Base-by-base conservation (phyloP, 768 basidiomycete species). In the Mycena galopus region DNA sequence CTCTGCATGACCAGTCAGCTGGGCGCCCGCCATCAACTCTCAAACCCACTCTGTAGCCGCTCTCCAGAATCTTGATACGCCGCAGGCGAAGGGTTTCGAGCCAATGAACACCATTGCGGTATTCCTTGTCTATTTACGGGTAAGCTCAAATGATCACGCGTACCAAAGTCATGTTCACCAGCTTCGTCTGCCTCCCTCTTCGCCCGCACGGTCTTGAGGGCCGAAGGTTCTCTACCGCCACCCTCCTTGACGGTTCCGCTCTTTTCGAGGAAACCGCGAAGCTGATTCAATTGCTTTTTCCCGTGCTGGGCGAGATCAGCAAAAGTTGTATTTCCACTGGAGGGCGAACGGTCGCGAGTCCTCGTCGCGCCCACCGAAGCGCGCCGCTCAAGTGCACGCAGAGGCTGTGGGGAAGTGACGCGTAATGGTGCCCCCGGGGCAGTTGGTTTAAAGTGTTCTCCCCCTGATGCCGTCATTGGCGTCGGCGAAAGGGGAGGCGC, bases 171-270 rank as follows among this genome's bases (percentile, higher is more conserved):
- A 17, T 27, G 21, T 87, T 73, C 69, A 93, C 95, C 94, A 69
- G 96, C 96, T 80, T 97, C 96, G 39, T 97, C 96, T 6, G 93
- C 92, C 75, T 98, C 96, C 59, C 96, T 87, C 82, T 96, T 97
- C 27, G 93, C 91, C 47, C 93, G 91, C 21, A 95, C 94, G 29
- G 91, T 88, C 62, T 92, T 89, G 71, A 96, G 83, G 1, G 95
- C 92, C 64, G 85, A 86, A 69, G 87, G 93, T 77, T 92, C 89
- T 53, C 84, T 79, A 37, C 91, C 87, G 16, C 88, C 87, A 89
- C 89, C 59, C 89, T 93, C 93, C 75, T 91, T 92, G 23, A 87
- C 87, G 75, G 87, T 85, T 42, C 88, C 88, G 67, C 92, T 90
- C 80, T 94, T 94, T 80, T 95, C 95, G 65, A 97, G 84, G 78